These are phyloP conservation scores for Fremontodendron californicum DNA, from an alignment of 345 rosid species.

Conservation along the genomic window DNA sequence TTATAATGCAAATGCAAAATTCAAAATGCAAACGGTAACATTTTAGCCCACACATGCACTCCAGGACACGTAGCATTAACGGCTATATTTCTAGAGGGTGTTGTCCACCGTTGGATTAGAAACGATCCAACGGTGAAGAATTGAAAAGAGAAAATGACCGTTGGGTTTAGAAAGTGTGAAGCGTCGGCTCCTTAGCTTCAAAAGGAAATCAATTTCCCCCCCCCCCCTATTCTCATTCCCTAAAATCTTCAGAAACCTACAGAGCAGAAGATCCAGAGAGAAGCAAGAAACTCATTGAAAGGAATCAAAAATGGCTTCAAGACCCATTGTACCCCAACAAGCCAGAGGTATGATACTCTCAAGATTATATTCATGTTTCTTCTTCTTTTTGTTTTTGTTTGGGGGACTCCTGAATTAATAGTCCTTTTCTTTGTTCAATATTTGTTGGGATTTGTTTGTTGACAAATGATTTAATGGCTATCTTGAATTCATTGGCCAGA, in stretches of 20 bases:
- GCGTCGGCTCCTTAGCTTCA: slow-evolving; percentile 38
- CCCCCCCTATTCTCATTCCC: no score
- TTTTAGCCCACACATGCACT: no score
- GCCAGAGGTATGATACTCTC: slow-evolving; percentile 56
- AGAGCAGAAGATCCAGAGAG: no score
- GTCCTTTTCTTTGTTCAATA: no score
- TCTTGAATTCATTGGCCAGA: no score
- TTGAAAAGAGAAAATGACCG: slow-evolving; percentile 57
- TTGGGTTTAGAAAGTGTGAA: slow-evolving; percentile 44
- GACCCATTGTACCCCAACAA: slow-evolving; percentile 49
- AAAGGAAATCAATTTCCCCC: no score
- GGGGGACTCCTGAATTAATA: background rate
- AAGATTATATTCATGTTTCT: no score
- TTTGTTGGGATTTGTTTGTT: background rate
- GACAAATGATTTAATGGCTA: background rate
- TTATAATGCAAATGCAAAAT: no score
- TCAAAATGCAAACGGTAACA: no score
- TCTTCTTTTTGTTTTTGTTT: no score
- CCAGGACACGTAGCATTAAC: no score
- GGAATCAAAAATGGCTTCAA: slow-evolving; percentile 49
- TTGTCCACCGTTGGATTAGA: slow-evolving; percentile 34
- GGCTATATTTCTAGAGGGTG: slow-evolving; percentile 32
- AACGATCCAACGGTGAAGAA: slow-evolving; percentile 40
- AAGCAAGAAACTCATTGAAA: no score
- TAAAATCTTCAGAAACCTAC: background rate